Conservation (phyloP, 306 rosid genomes). For the Rubus parviflorus region DNA sequence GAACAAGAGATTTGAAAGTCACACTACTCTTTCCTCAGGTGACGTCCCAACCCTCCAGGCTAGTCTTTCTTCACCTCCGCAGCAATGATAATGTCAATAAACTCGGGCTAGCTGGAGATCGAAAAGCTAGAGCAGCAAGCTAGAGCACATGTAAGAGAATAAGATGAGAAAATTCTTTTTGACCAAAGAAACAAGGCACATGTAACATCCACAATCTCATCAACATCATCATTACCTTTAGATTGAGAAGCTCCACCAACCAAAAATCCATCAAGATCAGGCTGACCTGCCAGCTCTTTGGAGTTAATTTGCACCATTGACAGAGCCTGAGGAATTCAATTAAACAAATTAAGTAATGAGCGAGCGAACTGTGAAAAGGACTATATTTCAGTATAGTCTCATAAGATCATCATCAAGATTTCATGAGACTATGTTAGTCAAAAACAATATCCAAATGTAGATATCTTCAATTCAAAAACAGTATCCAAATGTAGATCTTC, state of each 20-base stretch:
- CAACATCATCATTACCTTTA: conserved; percentile 30
- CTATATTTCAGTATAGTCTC: no score
- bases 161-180: background rate
- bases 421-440: no score
- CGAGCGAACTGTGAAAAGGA: background rate
- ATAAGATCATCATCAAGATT: background rate
- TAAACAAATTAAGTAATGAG: background rate
- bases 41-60: background rate
- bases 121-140: background rate
- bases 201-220: background rate
- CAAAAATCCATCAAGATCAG: conserved; percentile 49
- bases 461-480: no score
- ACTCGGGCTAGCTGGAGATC: conserved; percentile 42
- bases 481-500: background rate
- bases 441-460: no score
- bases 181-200: background rate
- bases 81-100: conserved; percentile 45
- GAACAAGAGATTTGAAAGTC: conserved; percentile 16
- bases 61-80: conserved; percentile 43
- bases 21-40: conserved; percentile 14
- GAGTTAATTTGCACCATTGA: conserved; percentile 46
- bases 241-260: conserved; percentile 57
- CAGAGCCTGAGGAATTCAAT: conserved; percentile 40
- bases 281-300: conserved; percentile 42
- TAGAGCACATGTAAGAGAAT: background rate